Base-by-base conservation (phyloP, 2,329 filamentous ascomycete genomes). In the Kalaharituber pfeilii region DNA sequence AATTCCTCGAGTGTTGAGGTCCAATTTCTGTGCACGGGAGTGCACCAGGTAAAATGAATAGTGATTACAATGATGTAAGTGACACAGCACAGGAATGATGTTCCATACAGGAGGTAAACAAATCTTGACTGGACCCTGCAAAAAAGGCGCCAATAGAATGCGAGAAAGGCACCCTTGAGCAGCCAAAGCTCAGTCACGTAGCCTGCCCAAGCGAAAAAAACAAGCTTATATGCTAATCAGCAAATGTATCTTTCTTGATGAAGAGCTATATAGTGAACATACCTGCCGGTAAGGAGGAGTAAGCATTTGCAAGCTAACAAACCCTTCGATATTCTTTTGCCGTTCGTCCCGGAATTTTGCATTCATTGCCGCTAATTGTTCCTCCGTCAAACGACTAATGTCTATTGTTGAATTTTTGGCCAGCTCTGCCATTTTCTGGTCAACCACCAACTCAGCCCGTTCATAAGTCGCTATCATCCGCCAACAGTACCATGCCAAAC, bases 101-200 rank as follows among this genome's bases (percentile, higher is more conserved):
- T 36, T 15, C 5, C 30, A 20, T 50, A 51, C 13, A 54, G 47
- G 20, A 54, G n/a, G 25, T 39, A 54, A 2, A 50, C 9, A 25
- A 51, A 11, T 28, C 15, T 50, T 13, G 45, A 49, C 22, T 54
- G 44, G 3, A 13, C 25, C 27, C 29, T 50, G n/a, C 28, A 28
- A 18, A 54, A 54, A 2, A 54, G 47, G 15, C 47, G 53, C 53
- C 53, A 54, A 22, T 54, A 54, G n/a, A 54, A 54, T 9, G 28
- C 47, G 22, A 54, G 50, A 49, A 54, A 54, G 22, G 53, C 53
- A 4, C 53, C 53, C 15, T 54, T 54, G 18, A 54, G 33, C 1
- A 29, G 5, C 53, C 53, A 54, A 6, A 54, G 30, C 15, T 49
- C 45, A 15, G 45, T 33, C 3, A 54, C 2, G 29, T 54, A 54